These are phyloP conservation scores for Wilcoxina mikolae DNA, from an alignment of 495 filamentous ascomycete genomes.

Conservation along the genomic window DNA sequence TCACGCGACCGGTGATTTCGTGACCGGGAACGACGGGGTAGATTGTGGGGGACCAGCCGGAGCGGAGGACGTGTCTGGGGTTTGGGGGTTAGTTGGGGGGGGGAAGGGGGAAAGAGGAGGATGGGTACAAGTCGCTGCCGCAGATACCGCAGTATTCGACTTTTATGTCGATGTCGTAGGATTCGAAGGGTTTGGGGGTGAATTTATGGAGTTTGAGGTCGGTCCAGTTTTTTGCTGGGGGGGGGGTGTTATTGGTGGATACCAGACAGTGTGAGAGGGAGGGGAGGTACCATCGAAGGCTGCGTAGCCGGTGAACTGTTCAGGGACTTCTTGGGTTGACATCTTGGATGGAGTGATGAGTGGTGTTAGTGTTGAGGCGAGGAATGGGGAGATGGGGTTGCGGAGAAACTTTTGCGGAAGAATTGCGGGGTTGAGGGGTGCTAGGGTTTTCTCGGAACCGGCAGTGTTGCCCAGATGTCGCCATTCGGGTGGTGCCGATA, in stretches of 20 bases:
- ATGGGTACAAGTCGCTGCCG: slow-evolving; percentile 35
- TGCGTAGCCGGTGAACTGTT: slow-evolving; percentile 18
- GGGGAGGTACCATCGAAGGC: slow-evolving; percentile 17
- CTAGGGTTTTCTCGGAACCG: too few relatives aligned
- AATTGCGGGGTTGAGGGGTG: too few relatives aligned
- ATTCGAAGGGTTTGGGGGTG: slow-evolving; percentile 43
- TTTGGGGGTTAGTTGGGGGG: too few relatives aligned
- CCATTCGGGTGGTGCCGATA: too few relatives aligned
- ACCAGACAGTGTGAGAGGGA: not conserved
- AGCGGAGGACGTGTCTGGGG: slow-evolving; percentile 19
- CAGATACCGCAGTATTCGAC: slow-evolving; percentile 44
- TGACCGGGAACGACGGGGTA: slow-evolving; percentile 17
- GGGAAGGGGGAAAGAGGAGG: slow-evolving; percentile 2
- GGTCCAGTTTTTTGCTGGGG: slow-evolving; percentile 12
- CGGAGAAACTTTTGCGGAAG: too few relatives aligned
- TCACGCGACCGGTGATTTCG: slow-evolving; percentile 10
- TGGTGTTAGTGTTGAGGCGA: too few relatives aligned
- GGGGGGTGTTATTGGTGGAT: not conserved
- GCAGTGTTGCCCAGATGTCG: too few relatives aligned
- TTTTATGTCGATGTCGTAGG: slow-evolving; percentile 45
- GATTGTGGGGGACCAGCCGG: slow-evolving; percentile 17
- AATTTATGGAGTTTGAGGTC: slow-evolving; percentile 32
- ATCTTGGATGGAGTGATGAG: slow-evolving; percentile 8
- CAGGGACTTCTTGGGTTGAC: slow-evolving; percentile 12
- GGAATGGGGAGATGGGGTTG: too few relatives aligned